phyloP scores from a whole-genome alignment of 1,284 basidiomycete genomes.

The Cryptococcus sp. region DNA sequence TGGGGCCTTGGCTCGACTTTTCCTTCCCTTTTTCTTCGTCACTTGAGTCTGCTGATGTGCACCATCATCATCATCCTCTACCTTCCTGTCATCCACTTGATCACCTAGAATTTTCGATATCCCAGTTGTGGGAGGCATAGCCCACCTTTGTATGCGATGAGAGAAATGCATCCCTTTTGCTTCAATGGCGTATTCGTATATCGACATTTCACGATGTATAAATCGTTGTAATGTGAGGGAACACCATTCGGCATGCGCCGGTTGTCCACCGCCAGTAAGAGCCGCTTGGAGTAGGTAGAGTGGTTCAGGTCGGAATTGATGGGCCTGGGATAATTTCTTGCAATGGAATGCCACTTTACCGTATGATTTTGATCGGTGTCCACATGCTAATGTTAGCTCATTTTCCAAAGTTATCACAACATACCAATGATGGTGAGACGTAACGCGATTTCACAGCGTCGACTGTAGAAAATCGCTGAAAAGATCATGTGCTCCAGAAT shows the following conservation, averaged over 20 bases:
- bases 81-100: constrained; percentile 6
- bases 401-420: constrained; percentile 26
- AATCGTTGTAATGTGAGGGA: constrained; percentile 73
- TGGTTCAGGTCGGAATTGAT: constrained; percentile 64
- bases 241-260: constrained; percentile 68
- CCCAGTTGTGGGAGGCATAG: constrained; percentile 35
- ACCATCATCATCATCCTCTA: constrained; percentile 5
- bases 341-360: constrained; percentile 58
- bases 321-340: constrained; percentile 57
- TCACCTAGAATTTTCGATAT: constrained; percentile 8
- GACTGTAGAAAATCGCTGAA: constrained; percentile 70
- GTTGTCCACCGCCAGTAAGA: constrained; percentile 60
- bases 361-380: constrained; percentile 58
- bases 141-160: constrained; percentile 24
- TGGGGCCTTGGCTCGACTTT: constrained; percentile 1
- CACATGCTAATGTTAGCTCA: constrained; percentile 57
- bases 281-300: constrained; percentile 67
- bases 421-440: constrained; percentile 67
- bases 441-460: constrained; percentile 63
- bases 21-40: constrained; percentile 34
- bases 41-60: constrained; percentile 1
- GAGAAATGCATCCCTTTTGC: constrained; percentile 52
- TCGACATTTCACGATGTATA: constrained; percentile 67
- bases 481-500: constrained; percentile 71
- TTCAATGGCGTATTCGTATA: constrained; percentile 60